A percentile compares a stretch with the other conserved stretches of the same genome.
Evolutionary conservation across 1,284 basidiomycete species (phyloP).

Genomic region (Inonotus obliquus): DNA sequence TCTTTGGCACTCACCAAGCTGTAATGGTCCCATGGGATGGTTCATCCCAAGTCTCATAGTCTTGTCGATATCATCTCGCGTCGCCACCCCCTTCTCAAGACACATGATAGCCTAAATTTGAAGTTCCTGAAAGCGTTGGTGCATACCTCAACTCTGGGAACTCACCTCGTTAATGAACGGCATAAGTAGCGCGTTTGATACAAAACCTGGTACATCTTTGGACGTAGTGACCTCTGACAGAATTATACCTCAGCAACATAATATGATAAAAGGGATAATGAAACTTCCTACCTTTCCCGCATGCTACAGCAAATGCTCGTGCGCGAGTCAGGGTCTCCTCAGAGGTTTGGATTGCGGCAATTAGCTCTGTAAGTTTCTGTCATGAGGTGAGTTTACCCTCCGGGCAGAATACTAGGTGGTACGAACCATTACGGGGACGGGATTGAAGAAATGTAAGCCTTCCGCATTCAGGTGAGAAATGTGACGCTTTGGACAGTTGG

Average conservation of each 20-base stretch:
- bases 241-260: background rate
- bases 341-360: constrained; percentile 89
- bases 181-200: constrained; percentile 85
- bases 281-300: constrained; percentile 71
- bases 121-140: constrained; percentile 13
- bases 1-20: constrained; percentile 52
- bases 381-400: background rate
- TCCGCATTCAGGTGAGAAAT: background rate
- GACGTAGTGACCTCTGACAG: constrained; percentile 82
- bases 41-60: constrained; percentile 93
- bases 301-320: constrained; percentile 78
- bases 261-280: background rate
- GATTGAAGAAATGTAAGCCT: constrained; percentile 96
- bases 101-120: constrained; percentile 81
- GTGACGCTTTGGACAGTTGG: too few relatives aligned
- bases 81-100: constrained; percentile 86
- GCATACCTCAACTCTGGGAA: constrained; percentile 17
- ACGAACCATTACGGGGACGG: constrained; percentile 87
- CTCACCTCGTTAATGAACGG: constrained; percentile 85
- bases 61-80: constrained; percentile 93
- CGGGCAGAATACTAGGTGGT: background rate
- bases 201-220: constrained; percentile 88
- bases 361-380: constrained; percentile 89
- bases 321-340: constrained; percentile 73
- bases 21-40: constrained; percentile 92